Evolutionary conservation across 495 filamentous ascomycete species (phyloP).

Genomic region (Penicillium chermesinum): DNA sequence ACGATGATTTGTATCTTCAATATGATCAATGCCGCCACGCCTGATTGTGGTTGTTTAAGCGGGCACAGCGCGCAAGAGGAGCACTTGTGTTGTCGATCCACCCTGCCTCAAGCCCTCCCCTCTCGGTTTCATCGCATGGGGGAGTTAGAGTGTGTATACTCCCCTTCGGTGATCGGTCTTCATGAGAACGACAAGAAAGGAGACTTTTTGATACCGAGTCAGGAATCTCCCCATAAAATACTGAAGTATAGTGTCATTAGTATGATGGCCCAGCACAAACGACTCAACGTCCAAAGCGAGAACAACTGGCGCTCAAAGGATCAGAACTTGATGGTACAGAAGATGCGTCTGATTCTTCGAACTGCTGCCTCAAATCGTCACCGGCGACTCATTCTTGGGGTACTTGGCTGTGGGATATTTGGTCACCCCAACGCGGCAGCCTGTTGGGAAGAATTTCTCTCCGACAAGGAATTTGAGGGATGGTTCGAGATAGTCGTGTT

Average conservation of each 20-base stretch:
- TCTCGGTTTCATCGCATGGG: conserved; percentile 52
- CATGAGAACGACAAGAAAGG: conserved; percentile 35
- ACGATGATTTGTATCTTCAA: conserved; percentile 54
- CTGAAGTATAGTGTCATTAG: conserved; percentile 54
- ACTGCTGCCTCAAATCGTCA: conserved; percentile 49
- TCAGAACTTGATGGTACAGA: conserved; percentile 47
- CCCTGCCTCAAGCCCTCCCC: conserved; percentile 49
- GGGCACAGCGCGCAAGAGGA: conserved; percentile 61
- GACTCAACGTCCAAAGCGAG: too few species aligned
- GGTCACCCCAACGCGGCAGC: conserved; percentile 59
- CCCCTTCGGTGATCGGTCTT: conserved; percentile 53
- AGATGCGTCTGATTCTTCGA: conserved; percentile 55
- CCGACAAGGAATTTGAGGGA: conserved; percentile 47
- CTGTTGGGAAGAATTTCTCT: conserved; percentile 57
- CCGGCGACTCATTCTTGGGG: conserved; percentile 55
- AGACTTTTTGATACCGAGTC: conserved; percentile 38
- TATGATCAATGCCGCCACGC: conserved; percentile 48
- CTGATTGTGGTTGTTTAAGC: conserved; percentile 54
- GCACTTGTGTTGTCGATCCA: conserved; percentile 59
- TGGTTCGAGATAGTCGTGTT: conserved; percentile 35
- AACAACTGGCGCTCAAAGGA: too few species aligned
- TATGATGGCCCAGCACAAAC: conserved; percentile 49
- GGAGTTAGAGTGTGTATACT: conserved; percentile 50
- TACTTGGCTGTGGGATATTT: conserved; percentile 64
- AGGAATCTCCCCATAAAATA: conserved; percentile 24